phyloP scores from a whole-genome alignment of 208 protist species.

The Borovskyia barvae region DNA sequence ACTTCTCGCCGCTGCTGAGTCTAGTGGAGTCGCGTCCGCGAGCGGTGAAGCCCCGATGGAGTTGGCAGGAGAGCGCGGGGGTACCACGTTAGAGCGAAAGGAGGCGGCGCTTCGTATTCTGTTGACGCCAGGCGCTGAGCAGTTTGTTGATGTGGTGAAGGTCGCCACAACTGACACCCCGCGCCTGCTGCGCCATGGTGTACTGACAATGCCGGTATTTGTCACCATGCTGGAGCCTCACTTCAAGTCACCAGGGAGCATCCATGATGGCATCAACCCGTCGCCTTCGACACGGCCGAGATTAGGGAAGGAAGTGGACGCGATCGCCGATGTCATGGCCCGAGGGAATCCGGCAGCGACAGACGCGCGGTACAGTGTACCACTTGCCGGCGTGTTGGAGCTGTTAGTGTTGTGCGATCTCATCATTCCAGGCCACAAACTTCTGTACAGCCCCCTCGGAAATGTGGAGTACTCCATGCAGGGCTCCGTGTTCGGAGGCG shows the following conservation, averaged over 20 bases:
- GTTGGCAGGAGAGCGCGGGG: background rate
- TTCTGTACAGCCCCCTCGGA: constrained; percentile 11
- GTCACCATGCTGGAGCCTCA: constrained; percentile 21
- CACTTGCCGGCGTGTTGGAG: constrained; percentile 20
- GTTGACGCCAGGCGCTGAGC: constrained; percentile 11
- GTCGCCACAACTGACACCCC: constrained; percentile 31
- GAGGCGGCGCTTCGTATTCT: constrained; percentile 12
- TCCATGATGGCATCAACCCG: background rate
- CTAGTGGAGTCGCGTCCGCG: background rate
- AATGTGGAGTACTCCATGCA: background rate
- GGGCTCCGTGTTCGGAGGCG: too few species aligned
- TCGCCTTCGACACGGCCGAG: background rate
- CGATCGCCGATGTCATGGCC: background rate
- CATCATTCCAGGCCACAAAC: constrained; percentile 27
- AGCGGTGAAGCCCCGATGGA: background rate
- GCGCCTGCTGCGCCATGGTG: constrained; percentile 22
- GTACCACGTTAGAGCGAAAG: background rate
- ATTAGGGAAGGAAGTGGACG: background rate
- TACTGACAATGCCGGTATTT: constrained; percentile 17
- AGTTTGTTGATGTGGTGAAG: constrained; percentile 15
- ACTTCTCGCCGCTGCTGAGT: constrained; percentile 6
- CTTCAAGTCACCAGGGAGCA: background rate
- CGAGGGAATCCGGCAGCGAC: background rate
- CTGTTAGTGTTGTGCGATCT: constrained; percentile 22
- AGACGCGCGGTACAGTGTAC: constrained; percentile 9